Percentiles rank a stretch among this genome's conserved stretches.
Evolutionary conservation across 2,329 filamentous ascomycete species (phyloP).

Genomic region (Trichoderma simmonsii): DNA sequence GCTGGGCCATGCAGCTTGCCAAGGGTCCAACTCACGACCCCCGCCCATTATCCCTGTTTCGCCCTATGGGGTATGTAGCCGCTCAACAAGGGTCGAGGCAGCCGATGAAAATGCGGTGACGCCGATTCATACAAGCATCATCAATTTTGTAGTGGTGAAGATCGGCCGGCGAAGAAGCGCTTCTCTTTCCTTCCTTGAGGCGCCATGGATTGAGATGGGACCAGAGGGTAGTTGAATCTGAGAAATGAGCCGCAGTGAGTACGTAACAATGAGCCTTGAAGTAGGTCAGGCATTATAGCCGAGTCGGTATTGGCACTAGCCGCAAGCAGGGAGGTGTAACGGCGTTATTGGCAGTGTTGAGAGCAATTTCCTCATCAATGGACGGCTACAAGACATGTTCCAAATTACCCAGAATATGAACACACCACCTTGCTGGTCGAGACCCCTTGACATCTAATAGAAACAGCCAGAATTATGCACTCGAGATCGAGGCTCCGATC

Average conservation of each 20-base stretch:
- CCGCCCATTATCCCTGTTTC: constrained; percentile 7
- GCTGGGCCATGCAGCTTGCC: constrained; percentile 1
- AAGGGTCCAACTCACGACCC: constrained; percentile 5
- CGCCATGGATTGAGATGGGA: neutral
- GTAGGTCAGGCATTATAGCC: neutral
- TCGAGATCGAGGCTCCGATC: neutral
- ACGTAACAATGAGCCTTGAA: neutral
- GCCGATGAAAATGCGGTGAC: constrained; percentile 16
- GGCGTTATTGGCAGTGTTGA: constrained; percentile 1
- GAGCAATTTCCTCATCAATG: constrained; percentile 1
- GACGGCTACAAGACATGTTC: neutral
- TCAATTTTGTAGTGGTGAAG: neutral
- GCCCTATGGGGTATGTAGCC: constrained; percentile 11
- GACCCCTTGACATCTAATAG: neutral
- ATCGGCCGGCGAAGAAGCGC: neutral
- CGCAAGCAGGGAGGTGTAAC: constrained; percentile 4
- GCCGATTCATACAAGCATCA: neutral
- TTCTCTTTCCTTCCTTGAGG: neutral
- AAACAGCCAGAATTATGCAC: neutral
- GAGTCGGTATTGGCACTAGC: neutral
- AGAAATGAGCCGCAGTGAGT: neutral
- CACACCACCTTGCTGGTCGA: constrained; percentile 4
- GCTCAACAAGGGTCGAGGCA: neutral
- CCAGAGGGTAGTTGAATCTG: neutral
- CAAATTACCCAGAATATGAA: constrained; percentile 3